These are phyloP conservation scores for Backusella australiensis DNA, from an alignment of 192 early-diverging fungal species.

Conservation along the genomic window DNA sequence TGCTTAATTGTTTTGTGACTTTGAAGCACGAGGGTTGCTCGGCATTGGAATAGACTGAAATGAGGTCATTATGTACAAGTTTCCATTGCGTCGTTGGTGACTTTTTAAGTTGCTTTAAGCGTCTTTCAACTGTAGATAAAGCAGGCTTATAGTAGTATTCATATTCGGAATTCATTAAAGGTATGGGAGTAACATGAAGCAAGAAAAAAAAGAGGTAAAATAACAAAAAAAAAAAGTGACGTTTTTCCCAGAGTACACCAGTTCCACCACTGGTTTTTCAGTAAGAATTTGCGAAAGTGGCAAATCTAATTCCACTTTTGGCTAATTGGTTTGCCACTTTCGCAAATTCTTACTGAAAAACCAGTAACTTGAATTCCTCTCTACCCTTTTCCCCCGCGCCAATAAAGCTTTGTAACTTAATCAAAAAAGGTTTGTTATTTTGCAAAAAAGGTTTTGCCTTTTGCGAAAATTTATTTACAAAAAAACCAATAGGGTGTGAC, in stretches of 20 bases:
- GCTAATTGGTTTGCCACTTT: too few relatives aligned
- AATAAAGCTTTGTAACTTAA: too few relatives aligned
- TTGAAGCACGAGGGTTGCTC: not conserved
- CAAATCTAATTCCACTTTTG: too few relatives aligned
- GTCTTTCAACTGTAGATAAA: not conserved
- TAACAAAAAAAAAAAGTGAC: conserved; percentile 5
- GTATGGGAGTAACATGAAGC: not conserved
- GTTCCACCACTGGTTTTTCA: too few relatives aligned
- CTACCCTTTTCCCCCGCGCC: too few relatives aligned
- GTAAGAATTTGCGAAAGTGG: too few relatives aligned
- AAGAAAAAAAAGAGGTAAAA: not conserved
- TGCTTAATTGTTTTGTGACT: not conserved
- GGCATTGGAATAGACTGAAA: not conserved
- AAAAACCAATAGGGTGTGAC: too few relatives aligned
- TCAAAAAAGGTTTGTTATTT: too few relatives aligned
- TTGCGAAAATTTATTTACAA: too few relatives aligned
- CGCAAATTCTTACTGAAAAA: too few relatives aligned
- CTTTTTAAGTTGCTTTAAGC: not conserved
- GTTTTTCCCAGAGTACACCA: not conserved
- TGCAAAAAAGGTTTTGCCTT: too few relatives aligned
- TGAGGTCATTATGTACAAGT: not conserved
- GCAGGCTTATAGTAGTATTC: not conserved
- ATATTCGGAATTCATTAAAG: not conserved
- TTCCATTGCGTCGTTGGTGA: not conserved
- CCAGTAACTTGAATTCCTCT: too few relatives aligned